phyloP scores from a whole-genome alignment of 805 yeast genomes.

The Suhomyces sp. region DNA sequence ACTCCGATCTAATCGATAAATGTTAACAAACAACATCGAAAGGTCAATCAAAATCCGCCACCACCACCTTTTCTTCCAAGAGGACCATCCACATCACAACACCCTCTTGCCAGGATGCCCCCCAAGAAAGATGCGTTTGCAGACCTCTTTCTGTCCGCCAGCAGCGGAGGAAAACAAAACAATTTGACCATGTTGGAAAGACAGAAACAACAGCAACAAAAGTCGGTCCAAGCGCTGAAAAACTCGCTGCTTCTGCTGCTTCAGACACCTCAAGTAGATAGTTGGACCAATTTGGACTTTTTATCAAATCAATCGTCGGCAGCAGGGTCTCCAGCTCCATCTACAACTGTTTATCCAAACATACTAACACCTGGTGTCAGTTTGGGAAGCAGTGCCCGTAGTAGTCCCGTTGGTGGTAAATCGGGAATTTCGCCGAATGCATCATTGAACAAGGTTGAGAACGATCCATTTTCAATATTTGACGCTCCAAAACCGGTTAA shows the following conservation, averaged over 20 bases:
- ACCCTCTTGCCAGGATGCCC: conserved; percentile 16
- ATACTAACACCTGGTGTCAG: background rate
- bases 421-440: conserved; percentile 1
- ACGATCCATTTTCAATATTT: conserved; percentile 30
- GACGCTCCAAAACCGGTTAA: conserved; percentile 6
- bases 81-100: too few relatives aligned
- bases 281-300: conserved; percentile 8
- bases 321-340: background rate
- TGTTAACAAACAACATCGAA: too few relatives aligned
- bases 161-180: conserved; percentile 7
- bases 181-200: conserved; percentile 10
- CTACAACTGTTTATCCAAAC: background rate
- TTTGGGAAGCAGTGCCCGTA: too few relatives aligned
- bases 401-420: background rate
- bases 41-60: too few relatives aligned
- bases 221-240: background rate
- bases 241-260: conserved; percentile 2
- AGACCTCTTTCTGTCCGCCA: conserved; percentile 34
- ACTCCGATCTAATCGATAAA: too few relatives aligned
- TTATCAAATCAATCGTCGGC: conserved; percentile 2
- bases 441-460: background rate
- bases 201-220: conserved; percentile 9
- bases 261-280: conserved; percentile 2
- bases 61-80: too few relatives aligned
- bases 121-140: conserved; percentile 48